A percentile compares a stretch with the other conserved stretches of the same genome.
phyloP scores from a whole-genome alignment of 805 yeast species.

The Candida lessepsii region DNA sequence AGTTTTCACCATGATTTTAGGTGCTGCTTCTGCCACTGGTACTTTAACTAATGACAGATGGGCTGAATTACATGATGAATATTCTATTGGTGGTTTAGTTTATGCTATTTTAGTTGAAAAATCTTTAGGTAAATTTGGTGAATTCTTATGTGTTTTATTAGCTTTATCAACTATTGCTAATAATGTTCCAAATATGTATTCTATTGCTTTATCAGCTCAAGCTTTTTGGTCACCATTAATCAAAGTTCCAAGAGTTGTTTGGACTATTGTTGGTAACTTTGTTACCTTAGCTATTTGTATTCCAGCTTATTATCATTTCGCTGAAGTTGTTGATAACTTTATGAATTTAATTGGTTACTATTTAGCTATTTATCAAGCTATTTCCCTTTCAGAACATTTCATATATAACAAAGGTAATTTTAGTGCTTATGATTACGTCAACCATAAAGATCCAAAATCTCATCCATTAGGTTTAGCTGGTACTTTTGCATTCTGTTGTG shows the following conservation, averaged over 20 bases:
- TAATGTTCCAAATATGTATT: slow-evolving; percentile 92
- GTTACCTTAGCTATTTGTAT: slow-evolving; percentile 82
- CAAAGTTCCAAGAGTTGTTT: slow-evolving; percentile 74
- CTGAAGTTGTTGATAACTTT: slow-evolving; percentile 72
- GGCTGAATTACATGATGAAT: slow-evolving; percentile 25
- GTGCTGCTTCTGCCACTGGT: slow-evolving; percentile 84
- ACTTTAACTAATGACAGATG: slow-evolving; percentile 31
- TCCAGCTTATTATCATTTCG: slow-evolving; percentile 80
- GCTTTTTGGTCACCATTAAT: slow-evolving; percentile 74
- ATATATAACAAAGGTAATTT: slow-evolving; percentile 65
- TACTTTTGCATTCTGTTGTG: slow-evolving; percentile 71
- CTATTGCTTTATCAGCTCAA: slow-evolving; percentile 84
- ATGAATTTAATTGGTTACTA: slow-evolving; percentile 92
- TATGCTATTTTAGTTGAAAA: slow-evolving; percentile 75
- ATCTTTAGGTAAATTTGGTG: slow-evolving; percentile 85
- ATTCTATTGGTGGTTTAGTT: slow-evolving; percentile 66
- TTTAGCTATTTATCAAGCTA: slow-evolving; percentile 78
- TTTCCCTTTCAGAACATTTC: slow-evolving; percentile 79
- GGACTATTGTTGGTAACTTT: slow-evolving; percentile 78
- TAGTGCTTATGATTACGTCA: slow-evolving; percentile 59
- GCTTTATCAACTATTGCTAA: slow-evolving; percentile 87
- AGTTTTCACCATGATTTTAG: slow-evolving; percentile 70
- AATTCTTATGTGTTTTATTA: slow-evolving; percentile 80
- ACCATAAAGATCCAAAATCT: slow-evolving; percentile 54
- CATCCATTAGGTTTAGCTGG: slow-evolving; percentile 83